These are phyloP conservation scores for Betula pendula DNA, from an alignment of 306 rosid species.

Conservation along the genomic window DNA sequence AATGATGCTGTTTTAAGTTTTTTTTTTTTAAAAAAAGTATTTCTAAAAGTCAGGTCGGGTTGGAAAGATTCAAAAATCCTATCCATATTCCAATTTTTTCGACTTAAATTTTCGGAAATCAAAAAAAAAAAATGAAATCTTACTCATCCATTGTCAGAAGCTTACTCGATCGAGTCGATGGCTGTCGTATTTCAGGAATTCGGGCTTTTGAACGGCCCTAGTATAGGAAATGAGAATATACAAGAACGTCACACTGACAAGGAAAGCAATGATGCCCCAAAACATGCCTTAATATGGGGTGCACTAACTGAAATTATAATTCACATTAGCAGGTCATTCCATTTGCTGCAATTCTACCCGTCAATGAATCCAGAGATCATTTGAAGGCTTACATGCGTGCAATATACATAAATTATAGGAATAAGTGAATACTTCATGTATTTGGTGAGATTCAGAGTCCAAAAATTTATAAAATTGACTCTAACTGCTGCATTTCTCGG, in stretches of 20 bases:
- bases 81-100: too few species aligned
- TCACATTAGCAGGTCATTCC: neutral
- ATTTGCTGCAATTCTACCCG: neutral
- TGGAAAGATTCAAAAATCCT: too few species aligned
- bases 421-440: neutral
- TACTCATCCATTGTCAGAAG: too few species aligned
- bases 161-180: too few species aligned
- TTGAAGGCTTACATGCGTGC: neutral
- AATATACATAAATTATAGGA: neutral
- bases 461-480: constrained; percentile 57
- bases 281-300: neutral
- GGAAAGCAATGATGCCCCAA: neutral
- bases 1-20: too few species aligned
- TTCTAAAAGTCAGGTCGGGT: too few species aligned
- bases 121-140: too few species aligned
- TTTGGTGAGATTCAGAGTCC: neutral
- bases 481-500: constrained; percentile 67
- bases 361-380: neutral
- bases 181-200: too few species aligned
- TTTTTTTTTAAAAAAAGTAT: too few species aligned
- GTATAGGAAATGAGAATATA: too few species aligned
- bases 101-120: too few species aligned
- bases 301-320: neutral
- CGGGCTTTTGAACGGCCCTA: too few species aligned
- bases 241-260: neutral